Base-by-base conservation (phyloP, 1,139 yeast genomes). In the Candida frijolesensis region DNA sequence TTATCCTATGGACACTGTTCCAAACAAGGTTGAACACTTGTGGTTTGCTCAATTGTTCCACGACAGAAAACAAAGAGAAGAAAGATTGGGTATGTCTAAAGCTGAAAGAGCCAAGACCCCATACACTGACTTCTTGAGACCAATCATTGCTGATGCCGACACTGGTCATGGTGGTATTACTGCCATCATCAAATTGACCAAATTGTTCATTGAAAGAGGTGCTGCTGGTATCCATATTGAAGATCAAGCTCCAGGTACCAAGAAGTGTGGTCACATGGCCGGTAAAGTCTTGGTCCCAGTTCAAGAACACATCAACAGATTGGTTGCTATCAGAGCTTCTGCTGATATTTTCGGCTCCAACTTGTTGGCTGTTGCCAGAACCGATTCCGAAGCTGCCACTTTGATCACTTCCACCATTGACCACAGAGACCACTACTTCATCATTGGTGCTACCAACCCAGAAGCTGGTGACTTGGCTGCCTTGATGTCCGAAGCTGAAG, bases 161-260 rank as follows among this genome's bases (percentile, higher is more conserved):
- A 94, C 98, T 56, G 99, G 99, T 61, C 98, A 94, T 72, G 99
- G 99, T 72, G 98, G 98, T 68, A 79, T 92, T 63, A 91, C 97
- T 55, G 98, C 98, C 54, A 90, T 91, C 61, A 88, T 90, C 77
- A 92, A 92, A 76, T 84, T 92, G 71, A 91, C 97, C 67, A 94
- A 94, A 78, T 79, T 94, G 85, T 94, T 92, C 68, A 90, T 94
- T 62, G 98, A 94, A 78, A 87, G 96, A 66, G 98, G 98, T 72
- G 99, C 98, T 50, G 98, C 98, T 53, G 98, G 98, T 69, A 91
- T 92, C 64, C 99, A 92, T 71, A 90, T 92, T 68, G 99, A 92
- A 76, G 98, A 92, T 74, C 98, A 94, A 79, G 96, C 97, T 54
- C 97, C 98, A 51, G 97, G 98, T 66, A 92, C 97, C 67, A 92